Percentiles rank a stretch among this genome's conserved stretches.
These are phyloP conservation scores for Stephania japonica DNA, from an alignment of 164 flowering plant genomes.

Conservation along the genomic window DNA sequence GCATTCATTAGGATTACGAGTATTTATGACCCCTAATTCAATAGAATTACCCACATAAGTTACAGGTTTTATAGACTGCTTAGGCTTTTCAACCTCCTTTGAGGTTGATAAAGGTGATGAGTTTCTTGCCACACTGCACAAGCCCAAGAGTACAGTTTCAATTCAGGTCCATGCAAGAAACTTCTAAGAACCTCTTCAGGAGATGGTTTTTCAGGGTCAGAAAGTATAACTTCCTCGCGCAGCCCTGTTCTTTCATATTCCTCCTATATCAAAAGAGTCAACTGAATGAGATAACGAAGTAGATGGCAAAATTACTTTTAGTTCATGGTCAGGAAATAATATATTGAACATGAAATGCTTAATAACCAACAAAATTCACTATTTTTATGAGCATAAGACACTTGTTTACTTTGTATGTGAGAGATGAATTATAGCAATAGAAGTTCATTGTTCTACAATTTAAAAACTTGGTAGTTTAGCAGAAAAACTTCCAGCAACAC, in stretches of 20 bases:
- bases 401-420: too few relatives aligned
- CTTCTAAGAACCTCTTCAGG: constrained; percentile 53
- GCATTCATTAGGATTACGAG: constrained; percentile 14
- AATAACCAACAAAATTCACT: too few relatives aligned
- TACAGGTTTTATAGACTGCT: constrained; percentile 26
- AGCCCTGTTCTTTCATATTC: constrained; percentile 74
- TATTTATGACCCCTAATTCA: constrained; percentile 17
- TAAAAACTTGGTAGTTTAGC: too few relatives aligned
- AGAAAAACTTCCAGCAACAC: too few relatives aligned
- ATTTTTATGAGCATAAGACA: too few relatives aligned
- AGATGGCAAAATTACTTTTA: background rate
- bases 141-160: constrained; percentile 32
- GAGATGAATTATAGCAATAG: too few relatives aligned
- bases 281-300: constrained; percentile 4
- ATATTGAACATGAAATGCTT: background rate
- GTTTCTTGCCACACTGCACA: constrained; percentile 29
- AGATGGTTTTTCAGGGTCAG: constrained; percentile 63
- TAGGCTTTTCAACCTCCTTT: constrained; percentile 19
- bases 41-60: constrained; percentile 22
- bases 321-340: background rate
- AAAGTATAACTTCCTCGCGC: constrained; percentile 29
- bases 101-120: constrained; percentile 16
- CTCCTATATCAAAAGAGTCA: constrained; percentile 44
- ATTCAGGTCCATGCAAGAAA: constrained; percentile 43
- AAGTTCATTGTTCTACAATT: too few relatives aligned